phyloP scores from a whole-genome alignment of 2,329 filamentous ascomycete species.

The Cryoendolithus antarcticus region DNA sequence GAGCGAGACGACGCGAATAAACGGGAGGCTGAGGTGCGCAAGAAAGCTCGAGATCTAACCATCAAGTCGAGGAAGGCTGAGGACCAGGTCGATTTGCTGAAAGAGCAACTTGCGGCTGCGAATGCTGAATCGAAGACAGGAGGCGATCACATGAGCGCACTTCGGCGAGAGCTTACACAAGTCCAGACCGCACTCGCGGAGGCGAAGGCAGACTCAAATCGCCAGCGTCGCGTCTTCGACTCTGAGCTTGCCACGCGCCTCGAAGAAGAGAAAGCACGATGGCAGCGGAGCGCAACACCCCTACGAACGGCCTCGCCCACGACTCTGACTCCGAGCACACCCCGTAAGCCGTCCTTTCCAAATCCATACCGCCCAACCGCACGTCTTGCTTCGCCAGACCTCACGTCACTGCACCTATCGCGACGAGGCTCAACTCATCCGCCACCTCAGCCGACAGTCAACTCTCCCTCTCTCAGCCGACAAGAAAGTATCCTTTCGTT shows the following conservation, averaged over 20 bases:
- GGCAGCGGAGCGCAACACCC: conserved; percentile 32
- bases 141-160: conserved; percentile 45
- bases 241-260: conserved; percentile 44
- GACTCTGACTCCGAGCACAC: conserved; percentile 12
- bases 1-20: conserved; percentile 78
- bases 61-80: conserved; percentile 56
- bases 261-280: conserved; percentile 53
- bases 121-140: conserved; percentile 52
- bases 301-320: conserved; percentile 26
- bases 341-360: conserved; percentile 28
- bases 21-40: conserved; percentile 75
- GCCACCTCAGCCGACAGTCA: conserved; percentile 4
- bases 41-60: conserved; percentile 77
- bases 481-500: conserved; percentile 35
- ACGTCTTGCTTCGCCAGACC: conserved; percentile 17
- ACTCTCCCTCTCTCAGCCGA: conserved; percentile 23
- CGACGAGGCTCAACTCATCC: conserved; percentile 19
- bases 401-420: conserved; percentile 13
- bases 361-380: conserved; percentile 21
- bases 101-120: conserved; percentile 48
- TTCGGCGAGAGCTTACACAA: conserved; percentile 54
- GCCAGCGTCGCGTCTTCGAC: conserved; percentile 48
- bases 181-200: conserved; percentile 52
- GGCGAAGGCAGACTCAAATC: conserved; percentile 41
- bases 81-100: conserved; percentile 66